These are phyloP conservation scores for Saccharomyces hybrid DNA, from an alignment of 1,139 yeast species.

Conservation along the genomic window DNA sequence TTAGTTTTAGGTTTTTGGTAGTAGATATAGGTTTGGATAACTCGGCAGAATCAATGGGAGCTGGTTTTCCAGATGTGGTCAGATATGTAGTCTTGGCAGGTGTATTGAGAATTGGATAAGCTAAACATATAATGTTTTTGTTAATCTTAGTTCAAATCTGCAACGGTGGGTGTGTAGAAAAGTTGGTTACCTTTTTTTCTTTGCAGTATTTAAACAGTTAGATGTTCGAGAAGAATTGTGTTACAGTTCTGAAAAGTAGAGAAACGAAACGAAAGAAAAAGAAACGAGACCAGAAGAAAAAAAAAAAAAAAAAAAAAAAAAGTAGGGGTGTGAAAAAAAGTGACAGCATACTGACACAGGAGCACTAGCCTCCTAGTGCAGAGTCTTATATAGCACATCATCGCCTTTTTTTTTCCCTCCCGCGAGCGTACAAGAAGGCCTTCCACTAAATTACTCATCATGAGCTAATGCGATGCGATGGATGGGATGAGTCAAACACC, in stretches of 20 bases:
- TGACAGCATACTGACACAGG: neutral
- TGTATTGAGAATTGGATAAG: constrained; percentile 27
- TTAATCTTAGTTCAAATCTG: neutral
- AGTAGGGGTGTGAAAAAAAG: neutral
- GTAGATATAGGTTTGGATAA: neutral
- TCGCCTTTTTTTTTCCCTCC: neutral
- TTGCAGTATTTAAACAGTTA: neutral
- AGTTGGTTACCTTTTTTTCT: neutral
- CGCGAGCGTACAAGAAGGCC: neutral
- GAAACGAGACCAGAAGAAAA: neutral
- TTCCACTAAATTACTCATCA: neutral
- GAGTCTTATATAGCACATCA: neutral
- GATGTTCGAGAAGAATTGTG: neutral
- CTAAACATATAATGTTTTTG: constrained; percentile 21
- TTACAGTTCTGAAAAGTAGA: neutral
- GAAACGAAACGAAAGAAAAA: neutral
- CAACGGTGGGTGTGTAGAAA: neutral
- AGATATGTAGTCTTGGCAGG: constrained; percentile 40
- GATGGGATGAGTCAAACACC: neutral
- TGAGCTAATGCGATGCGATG: constrained; percentile 1
- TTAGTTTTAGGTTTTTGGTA: neutral
- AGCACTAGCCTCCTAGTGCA: too few relatives aligned
- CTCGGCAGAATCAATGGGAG: constrained; percentile 20
- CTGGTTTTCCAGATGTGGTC: constrained; percentile 48
- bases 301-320: neutral